A percentile compares a stretch with the other conserved stretches of the same genome.
Conservation (phyloP, 2,329 filamentous ascomycete genomes). For the Aureobasidium sp. region DNA sequence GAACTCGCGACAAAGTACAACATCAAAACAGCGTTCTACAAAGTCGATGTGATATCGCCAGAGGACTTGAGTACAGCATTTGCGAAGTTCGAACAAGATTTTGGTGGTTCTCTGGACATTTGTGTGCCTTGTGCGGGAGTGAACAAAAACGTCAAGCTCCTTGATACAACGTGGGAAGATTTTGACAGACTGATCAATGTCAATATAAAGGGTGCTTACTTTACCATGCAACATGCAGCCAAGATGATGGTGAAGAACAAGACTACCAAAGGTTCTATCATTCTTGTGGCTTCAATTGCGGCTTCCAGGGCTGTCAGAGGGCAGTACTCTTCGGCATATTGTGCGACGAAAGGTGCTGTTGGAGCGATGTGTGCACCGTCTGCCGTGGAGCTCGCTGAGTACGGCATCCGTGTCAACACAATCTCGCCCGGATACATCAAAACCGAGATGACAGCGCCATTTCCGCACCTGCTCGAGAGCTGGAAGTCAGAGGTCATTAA, state of each 20-base stretch:
- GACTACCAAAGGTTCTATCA: slow-evolving; percentile 43
- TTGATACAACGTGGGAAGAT: slow-evolving; percentile 36
- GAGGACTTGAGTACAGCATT: slow-evolving; percentile 27
- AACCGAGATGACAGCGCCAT: slow-evolving; percentile 24
- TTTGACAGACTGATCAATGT: slow-evolving; percentile 34
- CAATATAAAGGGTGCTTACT: slow-evolving; percentile 39
- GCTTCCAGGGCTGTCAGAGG: slow-evolving; percentile 42
- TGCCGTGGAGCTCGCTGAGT: slow-evolving; percentile 60
- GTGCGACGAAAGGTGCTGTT: background rate
- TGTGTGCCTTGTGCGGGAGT: slow-evolving; percentile 39
- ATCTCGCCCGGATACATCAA: slow-evolving; percentile 18
- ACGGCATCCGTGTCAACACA: slow-evolving; percentile 34
- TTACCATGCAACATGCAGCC: slow-evolving; percentile 40
- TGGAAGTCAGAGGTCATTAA: slow-evolving; percentile 45
- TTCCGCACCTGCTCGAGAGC: slow-evolving; percentile 38
- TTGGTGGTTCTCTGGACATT: slow-evolving; percentile 32
- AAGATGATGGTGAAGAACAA: slow-evolving; percentile 44
- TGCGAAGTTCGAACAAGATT: slow-evolving; percentile 26
- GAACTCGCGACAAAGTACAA: slow-evolving; percentile 45
- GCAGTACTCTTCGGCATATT: slow-evolving; percentile 27
- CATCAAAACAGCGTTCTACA: slow-evolving; percentile 41
- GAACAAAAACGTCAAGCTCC: slow-evolving; percentile 35
- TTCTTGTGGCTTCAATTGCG: slow-evolving; percentile 46
- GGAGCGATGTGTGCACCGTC: slow-evolving; percentile 46
- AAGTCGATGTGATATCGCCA: slow-evolving; percentile 32